A percentile compares a stretch with the other conserved stretches of the same genome.
Evolutionary conservation across 768 basidiomycete species (phyloP).

Genomic region (Daedaleopsis nitida): DNA sequence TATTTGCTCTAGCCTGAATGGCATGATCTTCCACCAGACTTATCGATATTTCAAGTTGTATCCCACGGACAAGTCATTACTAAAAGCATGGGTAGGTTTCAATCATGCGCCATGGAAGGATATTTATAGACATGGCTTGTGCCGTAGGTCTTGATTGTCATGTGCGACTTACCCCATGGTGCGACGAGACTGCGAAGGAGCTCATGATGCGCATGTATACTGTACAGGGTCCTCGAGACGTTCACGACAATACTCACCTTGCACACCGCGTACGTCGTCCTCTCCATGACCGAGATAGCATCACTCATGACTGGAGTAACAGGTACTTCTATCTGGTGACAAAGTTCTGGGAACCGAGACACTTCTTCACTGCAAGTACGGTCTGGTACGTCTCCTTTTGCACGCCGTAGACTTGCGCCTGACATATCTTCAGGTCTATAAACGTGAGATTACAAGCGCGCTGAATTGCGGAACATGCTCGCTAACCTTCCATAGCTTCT

Average conservation of each 20-base stretch:
- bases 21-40: neutral
- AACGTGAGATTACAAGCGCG: neutral
- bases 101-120: neutral
- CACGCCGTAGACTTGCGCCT: neutral
- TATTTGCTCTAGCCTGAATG: neutral
- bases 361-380: neutral
- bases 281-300: neutral
- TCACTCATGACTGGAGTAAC: neutral
- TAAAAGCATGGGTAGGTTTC: neutral
- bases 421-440: neutral
- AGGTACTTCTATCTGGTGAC: conserved; percentile 7
- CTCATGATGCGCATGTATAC: neutral
- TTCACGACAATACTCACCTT: neutral
- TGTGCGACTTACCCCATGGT: neutral
- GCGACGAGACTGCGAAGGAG: neutral
- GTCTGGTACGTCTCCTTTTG: neutral
- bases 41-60: neutral
- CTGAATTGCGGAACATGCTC: neutral
- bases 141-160: neutral
- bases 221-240: neutral
- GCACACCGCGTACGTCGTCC: neutral
- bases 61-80: neutral
- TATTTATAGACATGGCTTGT: too few species aligned
- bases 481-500: neutral
- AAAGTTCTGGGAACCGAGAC: conserved; percentile 1